Conservation (phyloP, 2,329 filamentous ascomycete species). For the Lachnellula arida region DNA sequence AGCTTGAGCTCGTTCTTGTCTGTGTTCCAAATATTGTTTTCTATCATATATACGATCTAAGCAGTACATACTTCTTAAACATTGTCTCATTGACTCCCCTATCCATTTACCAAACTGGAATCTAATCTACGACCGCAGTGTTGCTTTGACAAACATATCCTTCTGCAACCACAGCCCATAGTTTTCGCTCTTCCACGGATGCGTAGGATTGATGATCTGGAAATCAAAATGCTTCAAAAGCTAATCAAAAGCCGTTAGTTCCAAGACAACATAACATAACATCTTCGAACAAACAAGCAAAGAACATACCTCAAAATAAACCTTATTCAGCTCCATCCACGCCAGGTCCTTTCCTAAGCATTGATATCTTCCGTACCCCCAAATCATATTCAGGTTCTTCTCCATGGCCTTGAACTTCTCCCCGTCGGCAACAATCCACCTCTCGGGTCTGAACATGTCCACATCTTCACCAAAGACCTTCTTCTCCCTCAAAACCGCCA, state of each 20-base stretch:
- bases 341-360: constrained; percentile 46
- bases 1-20: too few relatives aligned
- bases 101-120: too few relatives aligned
- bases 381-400: constrained; percentile 39
- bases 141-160: constrained; percentile 11
- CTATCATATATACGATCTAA: too few relatives aligned
- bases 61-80: too few relatives aligned
- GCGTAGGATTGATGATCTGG: constrained; percentile 10
- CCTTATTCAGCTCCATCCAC: constrained; percentile 46
- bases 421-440: constrained; percentile 39
- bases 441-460: constrained; percentile 42
- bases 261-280: background rate
- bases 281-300: too few relatives aligned
- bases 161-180: constrained; percentile 12
- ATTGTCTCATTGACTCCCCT: too few relatives aligned
- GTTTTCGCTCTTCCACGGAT: constrained; percentile 14
- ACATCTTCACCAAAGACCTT: constrained; percentile 37
- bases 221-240: constrained; percentile 14
- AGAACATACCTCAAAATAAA: constrained; percentile 41
- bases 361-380: constrained; percentile 40
- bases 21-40: too few relatives aligned
- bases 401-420: constrained; percentile 33
- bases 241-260: background rate
- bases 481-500: constrained; percentile 34
- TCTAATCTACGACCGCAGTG: background rate